Percentiles rank a stretch among this genome's conserved stretches.
phyloP scores from a whole-genome alignment of 768 basidiomycete species.

The Infundibulicybe gibba region DNA sequence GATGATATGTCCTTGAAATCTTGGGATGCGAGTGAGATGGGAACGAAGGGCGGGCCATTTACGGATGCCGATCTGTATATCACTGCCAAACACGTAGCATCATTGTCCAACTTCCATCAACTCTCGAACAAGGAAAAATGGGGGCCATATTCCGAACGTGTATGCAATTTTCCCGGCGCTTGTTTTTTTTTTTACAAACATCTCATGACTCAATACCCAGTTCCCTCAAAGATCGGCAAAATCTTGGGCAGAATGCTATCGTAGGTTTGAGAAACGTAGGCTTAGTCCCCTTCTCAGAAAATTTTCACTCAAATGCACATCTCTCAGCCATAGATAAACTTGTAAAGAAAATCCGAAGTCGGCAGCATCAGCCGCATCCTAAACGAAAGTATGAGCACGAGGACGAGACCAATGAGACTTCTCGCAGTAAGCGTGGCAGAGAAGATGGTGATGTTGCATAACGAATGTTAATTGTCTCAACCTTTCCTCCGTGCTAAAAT shows the following conservation, averaged over 20 bases:
- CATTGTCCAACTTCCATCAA: slow-evolving; percentile 40
- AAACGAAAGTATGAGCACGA: no score
- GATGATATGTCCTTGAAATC: slow-evolving; percentile 25
- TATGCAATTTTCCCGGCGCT: slow-evolving; percentile 19
- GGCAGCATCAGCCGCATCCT: slow-evolving; percentile 4
- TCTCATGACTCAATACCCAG: slow-evolving; percentile 26
- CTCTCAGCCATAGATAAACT: slow-evolving; percentile 30
- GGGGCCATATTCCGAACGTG: slow-evolving; percentile 49
- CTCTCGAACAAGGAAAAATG: slow-evolving; percentile 45
- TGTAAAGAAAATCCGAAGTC: slow-evolving; percentile 33
- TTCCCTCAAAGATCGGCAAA: slow-evolving; percentile 50
- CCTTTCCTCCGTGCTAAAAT: no score
- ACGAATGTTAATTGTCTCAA: not conserved
- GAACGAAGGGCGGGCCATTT: slow-evolving; percentile 42
- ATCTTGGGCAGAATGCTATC: slow-evolving; percentile 61
- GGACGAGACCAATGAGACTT: not conserved
- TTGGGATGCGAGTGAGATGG: slow-evolving; percentile 48
- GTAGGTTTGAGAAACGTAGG: slow-evolving; percentile 47
- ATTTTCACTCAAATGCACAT: slow-evolving; percentile 6
- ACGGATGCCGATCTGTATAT: slow-evolving; percentile 61
- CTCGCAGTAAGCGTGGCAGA: slow-evolving; percentile 20
- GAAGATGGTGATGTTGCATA: slow-evolving; percentile 9
- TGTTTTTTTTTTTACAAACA: not conserved
- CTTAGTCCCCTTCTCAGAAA: slow-evolving; percentile 1
- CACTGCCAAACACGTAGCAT: slow-evolving; percentile 56